Base-by-base conservation (phyloP, 805 yeast genomes). In the Nadsonia fulvescens region DNA sequence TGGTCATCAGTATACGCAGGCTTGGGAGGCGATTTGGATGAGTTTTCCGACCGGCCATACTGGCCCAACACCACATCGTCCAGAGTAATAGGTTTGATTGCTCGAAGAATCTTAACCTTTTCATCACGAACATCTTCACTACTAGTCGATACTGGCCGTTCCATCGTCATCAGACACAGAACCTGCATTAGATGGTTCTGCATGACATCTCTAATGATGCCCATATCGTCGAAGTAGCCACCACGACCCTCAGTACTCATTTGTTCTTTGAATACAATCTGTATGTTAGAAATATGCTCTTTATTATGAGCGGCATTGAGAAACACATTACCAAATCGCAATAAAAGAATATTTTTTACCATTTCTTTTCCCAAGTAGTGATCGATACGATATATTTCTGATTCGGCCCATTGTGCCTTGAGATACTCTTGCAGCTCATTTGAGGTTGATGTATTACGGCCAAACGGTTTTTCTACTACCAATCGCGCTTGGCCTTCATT, bases 221-320 rank as follows among this genome's bases (percentile, higher is more conserved):
- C 98, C 43, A 83, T 81, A 30, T 63, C 61, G 54, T 89, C 96
- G 46, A 89, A 89, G 58, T 89, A 89, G 19, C 98, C 98, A 40
- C 98, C 98, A 48, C 98, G 70, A 31, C 98, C 98, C 56, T 89
- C 94, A 20, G 98, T 89, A 30, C 98, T 98, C 42, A 89, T 86
- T n/a, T 89, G 79, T 58, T 89, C 98, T 58, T 89, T 89, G 63
- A 89, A 86, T 8, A 86, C 66, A 38, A 89, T 70, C 59, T 86
- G 94, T 35, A 89, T 71, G 20, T 73, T 66, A 35, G 69, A 62
- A 44, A 89, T 70, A 51, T 66, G 73, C 36, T 76, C 65, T 47
- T 62, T 71, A 57, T 76, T 74, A 95, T 95, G 89, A 30, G 76
- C 66, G n/a, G 92, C 79, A 44, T 66, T 66, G 46, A 89, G 61